Conservation (phyloP, 2,329 filamentous ascomycete genomes). For the Chaetomium globosum region DNA sequence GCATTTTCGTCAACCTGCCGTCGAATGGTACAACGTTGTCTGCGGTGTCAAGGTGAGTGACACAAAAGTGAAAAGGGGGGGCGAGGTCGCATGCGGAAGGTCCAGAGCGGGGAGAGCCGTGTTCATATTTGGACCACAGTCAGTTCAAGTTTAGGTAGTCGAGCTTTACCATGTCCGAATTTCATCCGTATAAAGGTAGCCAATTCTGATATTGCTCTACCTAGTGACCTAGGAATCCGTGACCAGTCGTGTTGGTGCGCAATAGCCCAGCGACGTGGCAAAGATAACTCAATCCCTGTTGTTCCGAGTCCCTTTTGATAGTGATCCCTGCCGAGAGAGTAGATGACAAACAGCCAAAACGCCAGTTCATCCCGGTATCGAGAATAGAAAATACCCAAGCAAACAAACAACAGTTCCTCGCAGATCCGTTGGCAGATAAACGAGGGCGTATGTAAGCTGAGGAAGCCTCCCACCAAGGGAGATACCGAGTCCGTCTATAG, state of each 20-base stretch:
- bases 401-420: not conserved
- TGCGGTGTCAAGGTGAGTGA: not conserved
- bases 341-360: not conserved
- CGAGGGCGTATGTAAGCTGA: not conserved
- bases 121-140: no score
- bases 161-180: no score
- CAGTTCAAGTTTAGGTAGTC: no score
- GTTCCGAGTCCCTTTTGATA: not conserved
- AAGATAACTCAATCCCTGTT: not conserved
- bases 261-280: not conserved
- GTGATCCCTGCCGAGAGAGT: not conserved
- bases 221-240: not conserved
- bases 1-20: not conserved
- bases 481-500: not conserved
- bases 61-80: not conserved
- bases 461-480: not conserved
- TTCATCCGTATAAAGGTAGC: not conserved
- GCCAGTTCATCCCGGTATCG: not conserved
- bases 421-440: not conserved
- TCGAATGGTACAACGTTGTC: not conserved
- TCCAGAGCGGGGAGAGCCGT: not conserved
- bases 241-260: not conserved
- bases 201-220: not conserved
- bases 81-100: not conserved
- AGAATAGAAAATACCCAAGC: not conserved